phyloP scores from a whole-genome alignment of 495 filamentous ascomycete genomes.

The Talaromyces borbonicus region DNA sequence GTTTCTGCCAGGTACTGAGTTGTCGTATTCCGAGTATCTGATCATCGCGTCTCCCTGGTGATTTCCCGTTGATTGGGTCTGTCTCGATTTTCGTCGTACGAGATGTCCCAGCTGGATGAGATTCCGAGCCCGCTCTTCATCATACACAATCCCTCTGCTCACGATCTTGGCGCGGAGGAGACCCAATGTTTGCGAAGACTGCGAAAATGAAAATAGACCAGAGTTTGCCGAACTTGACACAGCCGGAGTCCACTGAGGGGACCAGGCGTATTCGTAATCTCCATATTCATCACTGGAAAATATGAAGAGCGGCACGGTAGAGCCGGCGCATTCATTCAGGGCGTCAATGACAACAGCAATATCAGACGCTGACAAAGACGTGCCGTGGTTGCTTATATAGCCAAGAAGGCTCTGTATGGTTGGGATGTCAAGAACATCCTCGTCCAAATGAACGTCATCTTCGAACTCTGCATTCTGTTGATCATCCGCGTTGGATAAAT shows the following conservation, averaged over 20 bases:
- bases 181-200: slow-evolving; percentile 15
- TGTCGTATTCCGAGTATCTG: too few relatives aligned
- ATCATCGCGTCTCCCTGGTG: too few relatives aligned
- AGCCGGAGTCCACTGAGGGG: slow-evolving; percentile 21
- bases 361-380: slow-evolving; percentile 20
- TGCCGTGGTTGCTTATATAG: slow-evolving; percentile 21
- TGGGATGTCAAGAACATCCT: background rate
- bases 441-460: background rate
- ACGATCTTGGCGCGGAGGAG: slow-evolving; percentile 19
- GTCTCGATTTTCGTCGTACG: slow-evolving; percentile 9
- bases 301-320: slow-evolving; percentile 11
- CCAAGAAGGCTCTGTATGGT: slow-evolving; percentile 16
- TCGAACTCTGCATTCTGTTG: too few relatives aligned
- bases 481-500: too few relatives aligned
- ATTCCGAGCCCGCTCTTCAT: slow-evolving; percentile 14
- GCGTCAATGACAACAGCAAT: slow-evolving; percentile 18
- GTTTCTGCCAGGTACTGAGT: too few relatives aligned
- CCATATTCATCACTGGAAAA: background rate
- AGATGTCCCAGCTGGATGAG: slow-evolving; percentile 30
- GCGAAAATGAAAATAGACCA: slow-evolving; percentile 17
- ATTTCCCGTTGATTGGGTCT: background rate
- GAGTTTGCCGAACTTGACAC: background rate
- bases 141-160: slow-evolving; percentile 11
- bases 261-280: slow-evolving; percentile 21
- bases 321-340: slow-evolving; percentile 27